These are phyloP conservation scores for Apostasia shenzhenica DNA, from an alignment of 106 monocot species.

Conservation along the genomic window DNA sequence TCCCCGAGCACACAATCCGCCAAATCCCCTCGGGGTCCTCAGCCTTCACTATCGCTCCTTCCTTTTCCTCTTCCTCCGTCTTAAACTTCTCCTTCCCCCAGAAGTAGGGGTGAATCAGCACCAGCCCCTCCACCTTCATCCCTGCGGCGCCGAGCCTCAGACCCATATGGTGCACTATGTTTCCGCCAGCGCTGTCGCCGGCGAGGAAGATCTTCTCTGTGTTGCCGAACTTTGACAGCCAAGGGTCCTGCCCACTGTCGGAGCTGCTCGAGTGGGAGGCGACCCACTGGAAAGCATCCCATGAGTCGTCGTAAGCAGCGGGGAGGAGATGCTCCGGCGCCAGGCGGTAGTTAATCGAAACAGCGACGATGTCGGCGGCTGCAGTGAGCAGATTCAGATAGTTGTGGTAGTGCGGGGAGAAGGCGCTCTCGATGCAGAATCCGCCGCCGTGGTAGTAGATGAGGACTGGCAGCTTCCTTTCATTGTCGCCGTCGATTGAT, in stretches of 20 bases:
- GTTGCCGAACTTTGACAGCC: background rate
- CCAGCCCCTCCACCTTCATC: background rate
- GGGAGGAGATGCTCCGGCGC: slow-evolving; percentile 39
- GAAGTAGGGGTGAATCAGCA: background rate
- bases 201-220: slow-evolving; percentile 16
- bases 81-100: background rate
- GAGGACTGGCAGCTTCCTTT: slow-evolving; percentile 4
- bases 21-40: background rate
- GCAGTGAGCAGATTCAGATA: slow-evolving; percentile 14
- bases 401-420: background rate
- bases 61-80: background rate
- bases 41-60: background rate
- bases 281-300: slow-evolving; percentile 31
- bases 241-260: slow-evolving; percentile 1
- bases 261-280: background rate
- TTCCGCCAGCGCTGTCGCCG: slow-evolving; percentile 49
- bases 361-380: background rate
- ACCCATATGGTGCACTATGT: slow-evolving; percentile 37
- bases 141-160: background rate
- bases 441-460: slow-evolving; percentile 20
- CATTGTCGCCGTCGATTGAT: background rate
- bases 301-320: slow-evolving; percentile 28
- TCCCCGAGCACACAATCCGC: background rate
- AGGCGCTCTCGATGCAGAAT: slow-evolving; percentile 5
- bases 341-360: slow-evolving; percentile 36